phyloP scores from a whole-genome alignment of 2,329 filamentous ascomycete genomes.

The Pestalotiopsis sp. region DNA sequence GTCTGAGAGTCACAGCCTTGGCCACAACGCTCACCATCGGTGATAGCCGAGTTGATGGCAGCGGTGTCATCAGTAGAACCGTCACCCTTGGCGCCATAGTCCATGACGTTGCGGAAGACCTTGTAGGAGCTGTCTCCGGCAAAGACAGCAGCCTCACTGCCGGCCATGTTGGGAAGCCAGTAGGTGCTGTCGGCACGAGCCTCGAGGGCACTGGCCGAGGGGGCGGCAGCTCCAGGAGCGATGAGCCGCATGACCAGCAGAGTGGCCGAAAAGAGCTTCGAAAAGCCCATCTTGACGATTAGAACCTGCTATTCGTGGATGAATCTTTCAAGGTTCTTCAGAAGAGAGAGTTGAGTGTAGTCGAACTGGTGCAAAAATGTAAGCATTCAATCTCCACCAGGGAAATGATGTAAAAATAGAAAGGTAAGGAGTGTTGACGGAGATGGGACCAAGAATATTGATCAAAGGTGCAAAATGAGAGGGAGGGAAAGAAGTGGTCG shows the following conservation, averaged over 20 bases:
- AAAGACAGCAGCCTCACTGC: constrained; percentile 70
- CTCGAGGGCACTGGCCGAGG: constrained; percentile 22
- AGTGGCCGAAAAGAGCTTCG: constrained; percentile 28
- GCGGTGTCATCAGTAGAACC: constrained; percentile 78
- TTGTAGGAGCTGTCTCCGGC: constrained; percentile 62
- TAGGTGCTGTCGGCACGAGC: constrained; percentile 50
- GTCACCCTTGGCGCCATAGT: constrained; percentile 73
- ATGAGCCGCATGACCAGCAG: constrained; percentile 28
- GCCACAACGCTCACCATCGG: constrained; percentile 78
- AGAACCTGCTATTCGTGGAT: constrained; percentile 30
- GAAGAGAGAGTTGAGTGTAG: constrained; percentile 6
- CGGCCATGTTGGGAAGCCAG: constrained; percentile 72
- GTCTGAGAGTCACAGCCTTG: constrained; percentile 82
- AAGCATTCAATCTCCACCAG: constrained; percentile 6
- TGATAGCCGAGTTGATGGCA: constrained; percentile 84
- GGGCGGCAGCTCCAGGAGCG: constrained; percentile 19
- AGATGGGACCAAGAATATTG: neutral
- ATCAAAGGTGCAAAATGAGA: neutral
- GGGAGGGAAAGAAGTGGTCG: neutral
- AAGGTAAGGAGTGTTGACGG: neutral
- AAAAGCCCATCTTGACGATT: constrained; percentile 32
- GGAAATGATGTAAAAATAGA: neutral
- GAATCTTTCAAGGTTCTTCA: constrained; percentile 16
- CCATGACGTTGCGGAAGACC: constrained; percentile 76
- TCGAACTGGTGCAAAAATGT: neutral